Conservation (phyloP, 306 rosid species). For the Castanea crenata region DNA sequence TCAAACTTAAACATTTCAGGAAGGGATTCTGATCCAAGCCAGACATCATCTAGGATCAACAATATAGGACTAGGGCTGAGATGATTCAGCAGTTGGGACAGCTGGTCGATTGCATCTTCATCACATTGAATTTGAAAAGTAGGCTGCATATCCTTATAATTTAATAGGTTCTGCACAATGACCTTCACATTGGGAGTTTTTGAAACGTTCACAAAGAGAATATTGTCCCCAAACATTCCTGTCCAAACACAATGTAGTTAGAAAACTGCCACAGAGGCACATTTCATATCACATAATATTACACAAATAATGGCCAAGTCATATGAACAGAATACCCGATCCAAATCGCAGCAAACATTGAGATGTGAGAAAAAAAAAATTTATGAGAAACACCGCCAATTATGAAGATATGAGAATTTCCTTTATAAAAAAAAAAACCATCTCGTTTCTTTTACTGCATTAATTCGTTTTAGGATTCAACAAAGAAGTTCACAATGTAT, state of each 20-base stretch:
- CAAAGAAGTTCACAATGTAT: no score
- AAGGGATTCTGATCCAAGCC: constrained; percentile 53
- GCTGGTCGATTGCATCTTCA: constrained; percentile 32
- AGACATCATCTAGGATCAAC: constrained; percentile 67
- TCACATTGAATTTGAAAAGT: constrained; percentile 35
- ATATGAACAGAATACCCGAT: background rate
- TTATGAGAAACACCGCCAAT: no score
- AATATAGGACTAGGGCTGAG: constrained; percentile 26
- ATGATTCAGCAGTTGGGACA: constrained; percentile 29
- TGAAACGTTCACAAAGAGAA: constrained; percentile 44
- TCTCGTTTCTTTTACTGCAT: no score
- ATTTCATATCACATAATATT: background rate
- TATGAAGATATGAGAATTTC: no score
- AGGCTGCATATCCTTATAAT: constrained; percentile 26
- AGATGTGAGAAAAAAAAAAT: background rate
- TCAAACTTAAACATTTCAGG: constrained; percentile 35
- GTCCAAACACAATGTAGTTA: constrained; percentile 1
- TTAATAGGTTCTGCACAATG: constrained; percentile 35
- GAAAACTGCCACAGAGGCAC: constrained; percentile 1
- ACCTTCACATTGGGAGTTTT: constrained; percentile 36
- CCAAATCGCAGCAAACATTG: background rate
- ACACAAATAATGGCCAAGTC: background rate
- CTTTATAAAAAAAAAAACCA: no score
- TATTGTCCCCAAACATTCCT: constrained; percentile 45
- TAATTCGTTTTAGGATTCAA: no score